phyloP scores from a whole-genome alignment of 2,329 filamentous ascomycete genomes.

The Lecanosticta acicola region DNA sequence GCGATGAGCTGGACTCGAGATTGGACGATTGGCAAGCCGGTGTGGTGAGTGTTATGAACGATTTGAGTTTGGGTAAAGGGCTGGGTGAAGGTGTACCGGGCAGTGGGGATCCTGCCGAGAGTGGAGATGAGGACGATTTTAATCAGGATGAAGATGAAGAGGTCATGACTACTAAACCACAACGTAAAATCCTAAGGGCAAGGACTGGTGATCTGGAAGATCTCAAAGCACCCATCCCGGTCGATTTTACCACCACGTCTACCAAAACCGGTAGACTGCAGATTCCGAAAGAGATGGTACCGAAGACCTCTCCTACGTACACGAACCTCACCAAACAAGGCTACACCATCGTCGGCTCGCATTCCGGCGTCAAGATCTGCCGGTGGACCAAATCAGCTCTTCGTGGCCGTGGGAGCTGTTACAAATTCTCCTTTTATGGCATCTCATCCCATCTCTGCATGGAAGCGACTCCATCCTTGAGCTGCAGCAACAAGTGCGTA shows the following conservation, averaged over 20 bases:
- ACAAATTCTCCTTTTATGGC: slow-evolving; percentile 96
- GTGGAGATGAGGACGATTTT: slow-evolving; percentile 66
- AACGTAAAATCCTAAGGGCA: slow-evolving; percentile 33
- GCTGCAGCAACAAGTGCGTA: slow-evolving; percentile 96
- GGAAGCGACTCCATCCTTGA: slow-evolving; percentile 93
- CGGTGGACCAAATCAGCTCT: slow-evolving; percentile 97
- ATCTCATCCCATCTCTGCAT: slow-evolving; percentile 96
- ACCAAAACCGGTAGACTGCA: slow-evolving; percentile 45
- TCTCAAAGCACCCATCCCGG: slow-evolving; percentile 59
- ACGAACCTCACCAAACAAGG: slow-evolving; percentile 89
- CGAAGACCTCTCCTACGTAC: slow-evolving; percentile 82
- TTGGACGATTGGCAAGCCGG: slow-evolving; percentile 74
- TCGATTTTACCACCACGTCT: slow-evolving; percentile 79
- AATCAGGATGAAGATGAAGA: slow-evolving; percentile 46
- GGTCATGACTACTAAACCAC: slow-evolving; percentile 34
- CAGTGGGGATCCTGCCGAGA: slow-evolving; percentile 78
- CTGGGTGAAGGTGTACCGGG: slow-evolving; percentile 65
- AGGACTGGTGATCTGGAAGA: slow-evolving; percentile 76
- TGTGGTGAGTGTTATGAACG: slow-evolving; percentile 63
- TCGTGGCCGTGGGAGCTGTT: slow-evolving; percentile 87
- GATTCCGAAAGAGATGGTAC: slow-evolving; percentile 82
- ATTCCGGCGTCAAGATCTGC: slow-evolving; percentile 95
- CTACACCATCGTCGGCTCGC: slow-evolving; percentile 89
- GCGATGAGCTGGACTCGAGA: slow-evolving; percentile 54
- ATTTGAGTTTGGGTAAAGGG: slow-evolving; percentile 48